Base-by-base conservation (phyloP, 371 early-diverging fungal species). In the Encephalitozoon romaleae region DNA sequence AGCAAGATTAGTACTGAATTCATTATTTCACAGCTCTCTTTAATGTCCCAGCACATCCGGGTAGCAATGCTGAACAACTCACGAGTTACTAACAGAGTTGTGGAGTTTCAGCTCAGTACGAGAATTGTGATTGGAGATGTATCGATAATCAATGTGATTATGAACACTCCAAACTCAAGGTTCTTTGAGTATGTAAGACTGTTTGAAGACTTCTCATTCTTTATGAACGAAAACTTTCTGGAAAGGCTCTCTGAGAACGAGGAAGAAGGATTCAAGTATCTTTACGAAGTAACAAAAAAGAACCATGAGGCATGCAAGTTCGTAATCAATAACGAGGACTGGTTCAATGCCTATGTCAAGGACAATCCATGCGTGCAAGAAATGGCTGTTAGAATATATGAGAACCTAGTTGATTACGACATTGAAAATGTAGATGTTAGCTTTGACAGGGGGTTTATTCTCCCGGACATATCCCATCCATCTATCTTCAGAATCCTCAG, bases 131-230 rank as follows among this genome's bases (percentile, higher is more conserved):
- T 81, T 9, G 45, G 71, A 0, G 78, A 78, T 71, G 49, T 78
- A 15, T 66, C 34, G 30, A 30, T 81, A 43, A 76, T 78, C 18
- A 78, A 78, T 59, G 47, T 68, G 30, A 78, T 81, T 8, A 39
- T 72, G 23, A 39, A 53, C 1, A 72, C 28, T 25, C 26, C 47
- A 0, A 52, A 45, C 15, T 4, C 15, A 21, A 49, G 68, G n/a
- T 81, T 78, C 53, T 78, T 81, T 55, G 65, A 69, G 21, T 81
- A 76, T 72, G 72, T 59, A 25, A 43, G 55, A 15, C 41, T 81
- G 1, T 81, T 81, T 76, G 65, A 68, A 23, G 70, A 81, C 54
- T 81, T 81, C 54, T 76, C 79, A n/a, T 32, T 49, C 15, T 81
- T 67, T 47, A 41, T 81, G 47, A 81, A 81, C 54, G 67, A 51